Conservation (phyloP, 1,284 basidiomycete genomes). For the Cutaneotrichosporon curvatum region DNA sequence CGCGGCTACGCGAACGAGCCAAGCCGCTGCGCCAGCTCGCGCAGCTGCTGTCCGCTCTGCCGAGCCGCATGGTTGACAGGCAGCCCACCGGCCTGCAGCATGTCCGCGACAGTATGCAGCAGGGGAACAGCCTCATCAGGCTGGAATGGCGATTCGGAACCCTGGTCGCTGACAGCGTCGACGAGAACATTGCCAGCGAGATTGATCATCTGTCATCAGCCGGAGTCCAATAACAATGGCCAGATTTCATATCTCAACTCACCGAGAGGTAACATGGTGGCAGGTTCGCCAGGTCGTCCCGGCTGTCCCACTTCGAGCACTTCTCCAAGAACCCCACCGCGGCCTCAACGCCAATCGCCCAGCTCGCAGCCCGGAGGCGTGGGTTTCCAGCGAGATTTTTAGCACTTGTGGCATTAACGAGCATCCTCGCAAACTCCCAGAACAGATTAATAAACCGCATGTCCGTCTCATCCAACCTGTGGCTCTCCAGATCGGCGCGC, state of each 20-base stretch:
- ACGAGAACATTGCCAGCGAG: constrained; percentile 16
- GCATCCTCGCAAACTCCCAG: constrained; percentile 30
- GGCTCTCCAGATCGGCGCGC: constrained; percentile 21
- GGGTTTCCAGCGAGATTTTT: constrained; percentile 19
- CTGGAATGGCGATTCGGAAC: constrained; percentile 9
- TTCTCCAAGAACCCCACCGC: constrained; percentile 28
- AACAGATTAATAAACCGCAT: constrained; percentile 25
- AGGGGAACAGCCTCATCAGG: constrained; percentile 16
- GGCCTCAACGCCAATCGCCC: constrained; percentile 19
- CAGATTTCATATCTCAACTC: constrained; percentile 7
- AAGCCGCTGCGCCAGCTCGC: constrained; percentile 19
- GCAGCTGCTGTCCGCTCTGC: constrained; percentile 17
- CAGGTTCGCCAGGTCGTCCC: constrained; percentile 22
- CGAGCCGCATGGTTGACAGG: constrained; percentile 22
- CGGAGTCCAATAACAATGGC: not conserved
- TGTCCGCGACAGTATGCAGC: constrained; percentile 21
- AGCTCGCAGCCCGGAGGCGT: constrained; percentile 4
- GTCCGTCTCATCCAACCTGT: constrained; percentile 6
- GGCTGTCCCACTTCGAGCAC: constrained; percentile 23
- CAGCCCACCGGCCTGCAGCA: constrained; percentile 24
- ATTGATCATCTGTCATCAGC: constrained; percentile 19
- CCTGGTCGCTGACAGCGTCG: constrained; percentile 17
- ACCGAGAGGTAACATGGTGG: constrained; percentile 28
- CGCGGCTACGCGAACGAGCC: not conserved
- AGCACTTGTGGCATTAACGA: constrained; percentile 25